These are phyloP conservation scores for Paramecium sexaurelia DNA, from an alignment of 73 alveolate genomes.

Conservation along the genomic window DNA sequence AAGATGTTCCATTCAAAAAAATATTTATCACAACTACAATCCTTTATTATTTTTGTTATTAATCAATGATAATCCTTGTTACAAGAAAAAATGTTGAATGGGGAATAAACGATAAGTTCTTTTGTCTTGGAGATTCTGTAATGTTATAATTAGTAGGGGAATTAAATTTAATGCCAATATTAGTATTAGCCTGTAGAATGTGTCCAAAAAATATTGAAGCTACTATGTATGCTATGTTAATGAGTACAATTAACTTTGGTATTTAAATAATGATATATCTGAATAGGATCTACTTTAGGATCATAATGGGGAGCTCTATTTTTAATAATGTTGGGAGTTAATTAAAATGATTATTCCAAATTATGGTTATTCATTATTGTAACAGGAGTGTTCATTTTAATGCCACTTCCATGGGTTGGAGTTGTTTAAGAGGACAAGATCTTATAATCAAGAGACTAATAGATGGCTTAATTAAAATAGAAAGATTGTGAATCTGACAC, in stretches of 20 bases:
- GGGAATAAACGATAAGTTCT: constrained; percentile 72
- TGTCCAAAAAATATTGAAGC: constrained; percentile 91
- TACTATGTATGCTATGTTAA: constrained; percentile 82
- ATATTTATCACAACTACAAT: constrained; percentile 52
- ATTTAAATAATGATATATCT: constrained; percentile 66
- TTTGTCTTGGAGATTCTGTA: constrained; percentile 61
- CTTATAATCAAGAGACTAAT: neutral
- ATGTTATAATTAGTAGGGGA: constrained; percentile 71
- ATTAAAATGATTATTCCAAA: constrained; percentile 73
- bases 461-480: neutral
- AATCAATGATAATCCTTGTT: constrained; percentile 71
- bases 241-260: constrained; percentile 84
- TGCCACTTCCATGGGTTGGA: constrained; percentile 54
- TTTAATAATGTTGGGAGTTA: constrained; percentile 72
- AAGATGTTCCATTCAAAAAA: constrained; percentile 64
- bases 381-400: constrained; percentile 12
- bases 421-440: constrained; percentile 17
- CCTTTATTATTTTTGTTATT: constrained; percentile 46
- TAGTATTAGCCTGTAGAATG: constrained; percentile 84
- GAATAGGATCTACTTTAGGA: constrained; percentile 16
- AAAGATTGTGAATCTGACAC: neutral
- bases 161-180: constrained; percentile 82
- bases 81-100: constrained; percentile 63
- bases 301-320: constrained; percentile 83
- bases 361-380: constrained; percentile 75